These are phyloP conservation scores for Lanmaoa pseudosensibilis DNA, from an alignment of 768 basidiomycete species.

Conservation along the genomic window DNA sequence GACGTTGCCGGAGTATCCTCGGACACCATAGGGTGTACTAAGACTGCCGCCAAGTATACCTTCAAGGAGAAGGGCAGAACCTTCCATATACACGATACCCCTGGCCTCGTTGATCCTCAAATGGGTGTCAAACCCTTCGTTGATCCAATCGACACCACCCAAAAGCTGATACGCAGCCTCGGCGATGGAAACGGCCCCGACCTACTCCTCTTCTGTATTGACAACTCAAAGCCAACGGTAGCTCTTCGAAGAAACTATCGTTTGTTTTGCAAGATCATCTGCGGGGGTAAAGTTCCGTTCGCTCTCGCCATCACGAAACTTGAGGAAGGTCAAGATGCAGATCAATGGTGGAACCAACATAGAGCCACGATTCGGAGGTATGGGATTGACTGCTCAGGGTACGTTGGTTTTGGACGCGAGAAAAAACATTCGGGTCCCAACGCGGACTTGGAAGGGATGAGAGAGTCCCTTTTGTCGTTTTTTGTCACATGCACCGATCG, in stretches of 20 bases:
- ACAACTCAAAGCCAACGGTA: slow-evolving; percentile 25
- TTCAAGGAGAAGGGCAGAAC: slow-evolving; percentile 19
- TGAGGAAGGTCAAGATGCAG: slow-evolving; percentile 22
- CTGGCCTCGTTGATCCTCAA: slow-evolving; percentile 32
- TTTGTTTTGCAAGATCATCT: slow-evolving; percentile 30
- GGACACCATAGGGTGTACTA: slow-evolving; percentile 36
- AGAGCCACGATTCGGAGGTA: slow-evolving; percentile 8
- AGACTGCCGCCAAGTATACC: slow-evolving; percentile 22
- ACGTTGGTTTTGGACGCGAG: slow-evolving; percentile 36
- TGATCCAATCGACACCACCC: slow-evolving; percentile 25
- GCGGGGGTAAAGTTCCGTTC: slow-evolving; percentile 25
- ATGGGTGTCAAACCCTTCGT: slow-evolving; percentile 19
- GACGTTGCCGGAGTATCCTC: slow-evolving; percentile 33
- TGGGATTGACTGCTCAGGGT: slow-evolving; percentile 23
- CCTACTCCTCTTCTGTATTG: slow-evolving; percentile 34
- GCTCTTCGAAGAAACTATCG: slow-evolving; percentile 29
- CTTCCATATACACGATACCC: slow-evolving; percentile 36
- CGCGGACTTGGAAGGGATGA: slow-evolving; percentile 27
- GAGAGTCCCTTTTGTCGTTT: slow-evolving; percentile 22
- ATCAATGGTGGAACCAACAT: slow-evolving; percentile 39
- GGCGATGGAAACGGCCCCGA: slow-evolving; percentile 27
- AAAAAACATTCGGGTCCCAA: slow-evolving; percentile 18
- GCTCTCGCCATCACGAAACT: slow-evolving; percentile 35
- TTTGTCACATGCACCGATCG: slow-evolving; percentile 14
- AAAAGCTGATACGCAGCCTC: slow-evolving; percentile 34